A percentile compares a stretch with the other conserved stretches of the same genome.
Evolutionary conservation across 345 rosid genomes (phyloP).

Genomic region (Pugionium dolabratum): DNA sequence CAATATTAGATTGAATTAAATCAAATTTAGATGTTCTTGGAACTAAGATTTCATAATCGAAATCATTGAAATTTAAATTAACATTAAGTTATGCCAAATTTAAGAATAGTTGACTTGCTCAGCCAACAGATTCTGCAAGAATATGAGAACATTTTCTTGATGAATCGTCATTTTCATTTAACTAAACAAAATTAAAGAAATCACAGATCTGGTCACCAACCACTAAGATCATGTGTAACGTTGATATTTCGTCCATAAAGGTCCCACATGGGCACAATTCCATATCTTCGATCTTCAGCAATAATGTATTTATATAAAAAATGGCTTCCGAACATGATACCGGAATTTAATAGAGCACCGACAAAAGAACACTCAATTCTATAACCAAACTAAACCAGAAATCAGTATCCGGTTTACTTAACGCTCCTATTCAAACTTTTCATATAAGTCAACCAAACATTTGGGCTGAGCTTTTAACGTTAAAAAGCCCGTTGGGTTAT

Average conservation of each 20-base stretch:
- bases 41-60: no score
- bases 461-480: neutral
- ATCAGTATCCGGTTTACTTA: constrained; percentile 24
- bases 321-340: constrained; percentile 32
- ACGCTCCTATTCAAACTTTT: neutral
- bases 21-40: no score
- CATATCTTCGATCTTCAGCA: constrained; percentile 9
- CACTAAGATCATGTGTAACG: constrained; percentile 28
- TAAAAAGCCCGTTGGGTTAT: no score
- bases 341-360: constrained; percentile 33
- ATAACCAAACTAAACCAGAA: constrained; percentile 10
- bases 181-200: neutral
- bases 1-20: no score
- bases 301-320: constrained; percentile 28
- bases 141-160: neutral
- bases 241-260: constrained; percentile 6
- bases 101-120: neutral
- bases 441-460: neutral
- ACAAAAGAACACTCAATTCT: constrained; percentile 7
- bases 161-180: neutral
- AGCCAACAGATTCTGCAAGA: constrained; percentile 13
- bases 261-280: constrained; percentile 31
- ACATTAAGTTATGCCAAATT: neutral
- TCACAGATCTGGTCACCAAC: constrained; percentile 34
- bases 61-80: no score